Evolutionary conservation across 257 asterid genomes (phyloP).

Genomic region (Verbascum thapsus): DNA sequence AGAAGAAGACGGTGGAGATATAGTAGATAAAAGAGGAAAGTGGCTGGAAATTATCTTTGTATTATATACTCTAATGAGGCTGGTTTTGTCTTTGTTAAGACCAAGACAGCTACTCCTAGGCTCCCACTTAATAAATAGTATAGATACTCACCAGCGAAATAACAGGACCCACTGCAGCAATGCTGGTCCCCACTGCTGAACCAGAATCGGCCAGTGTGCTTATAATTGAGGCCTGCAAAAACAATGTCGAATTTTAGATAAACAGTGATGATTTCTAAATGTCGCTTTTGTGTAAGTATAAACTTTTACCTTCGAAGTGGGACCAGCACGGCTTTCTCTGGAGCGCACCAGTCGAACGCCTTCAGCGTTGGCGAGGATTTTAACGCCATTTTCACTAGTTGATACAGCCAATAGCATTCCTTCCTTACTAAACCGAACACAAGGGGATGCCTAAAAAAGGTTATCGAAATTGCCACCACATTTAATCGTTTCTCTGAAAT

Average conservation of each 20-base stretch:
- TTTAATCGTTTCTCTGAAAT: slow-evolving; percentile 7
- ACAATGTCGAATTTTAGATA: background rate
- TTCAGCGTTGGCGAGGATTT: slow-evolving; percentile 62
- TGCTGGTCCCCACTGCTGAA: too few species aligned
- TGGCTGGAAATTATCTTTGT: too few species aligned
- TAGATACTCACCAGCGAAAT: slow-evolving; percentile 32
- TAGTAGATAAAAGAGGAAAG: too few species aligned
- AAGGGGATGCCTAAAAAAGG: slow-evolving; percentile 63
- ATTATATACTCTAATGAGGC: too few species aligned
- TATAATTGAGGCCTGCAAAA: slow-evolving; percentile 29
- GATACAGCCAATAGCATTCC: slow-evolving; percentile 71
- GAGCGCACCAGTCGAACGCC: slow-evolving; percentile 43
- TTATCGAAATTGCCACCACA: slow-evolving; percentile 20
- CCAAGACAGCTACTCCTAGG: too few species aligned
- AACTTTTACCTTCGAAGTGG: slow-evolving; percentile 46
- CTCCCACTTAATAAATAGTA: too few species aligned
- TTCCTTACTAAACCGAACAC: slow-evolving; percentile 63
- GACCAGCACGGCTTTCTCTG: slow-evolving; percentile 42
- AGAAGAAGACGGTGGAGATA: too few species aligned
- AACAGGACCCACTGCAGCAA: slow-evolving; percentile 24
- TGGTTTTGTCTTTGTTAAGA: too few species aligned
- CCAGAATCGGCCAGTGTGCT: slow-evolving; percentile 37
- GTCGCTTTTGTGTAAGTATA: background rate
- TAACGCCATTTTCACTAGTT: slow-evolving; percentile 60
- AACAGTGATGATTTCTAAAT: slow-evolving; percentile 13